Percentiles rank a stretch among this genome's conserved stretches.
phyloP scores from a whole-genome alignment of 2,329 filamentous ascomycete genomes.

The Nemania bipapillata region DNA sequence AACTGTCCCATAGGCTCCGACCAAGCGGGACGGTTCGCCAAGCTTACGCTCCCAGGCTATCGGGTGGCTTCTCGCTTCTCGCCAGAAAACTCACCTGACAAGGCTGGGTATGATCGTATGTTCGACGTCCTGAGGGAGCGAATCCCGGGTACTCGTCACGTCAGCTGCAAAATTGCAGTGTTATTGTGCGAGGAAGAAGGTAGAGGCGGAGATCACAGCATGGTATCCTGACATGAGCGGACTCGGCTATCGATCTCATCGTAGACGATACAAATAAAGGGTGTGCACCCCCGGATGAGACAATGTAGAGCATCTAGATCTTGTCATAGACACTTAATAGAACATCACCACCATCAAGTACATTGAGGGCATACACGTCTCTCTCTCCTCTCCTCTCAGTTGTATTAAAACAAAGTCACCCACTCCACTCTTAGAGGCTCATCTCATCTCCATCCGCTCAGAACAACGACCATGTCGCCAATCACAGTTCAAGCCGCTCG shows the following conservation, averaged over 20 bases:
- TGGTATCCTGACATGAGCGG: conserved; percentile 1
- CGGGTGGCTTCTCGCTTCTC: conserved; percentile 17
- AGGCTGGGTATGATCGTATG: conserved; percentile 33
- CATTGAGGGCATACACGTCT: conserved; percentile 20
- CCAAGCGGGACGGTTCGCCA: neutral
- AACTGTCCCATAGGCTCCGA: conserved; percentile 13
- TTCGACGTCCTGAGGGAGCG: conserved; percentile 20
- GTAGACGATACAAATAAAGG: conserved; percentile 20
- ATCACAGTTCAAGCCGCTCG: conserved; percentile 29
- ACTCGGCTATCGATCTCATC: neutral
- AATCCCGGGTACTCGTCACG: conserved; percentile 17
- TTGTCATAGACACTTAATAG: conserved; percentile 11
- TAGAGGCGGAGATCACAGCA: conserved; percentile 4
- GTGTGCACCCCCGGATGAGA: neutral
- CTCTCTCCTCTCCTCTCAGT: conserved; percentile 12
- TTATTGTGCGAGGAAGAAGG: neutral
- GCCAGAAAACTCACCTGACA: conserved; percentile 26
- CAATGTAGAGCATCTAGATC: neutral
- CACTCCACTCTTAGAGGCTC: conserved; percentile 28
- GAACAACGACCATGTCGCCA: conserved; percentile 30
- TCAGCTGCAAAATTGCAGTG: conserved; percentile 9
- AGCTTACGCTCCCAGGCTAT: conserved; percentile 12
- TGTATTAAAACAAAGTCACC: conserved; percentile 19
- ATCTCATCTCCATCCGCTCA: conserved; percentile 22
- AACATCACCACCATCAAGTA: neutral